phyloP scores from a whole-genome alignment of 78 protist genomes.

The Monocercomonoides exilis region DNA sequence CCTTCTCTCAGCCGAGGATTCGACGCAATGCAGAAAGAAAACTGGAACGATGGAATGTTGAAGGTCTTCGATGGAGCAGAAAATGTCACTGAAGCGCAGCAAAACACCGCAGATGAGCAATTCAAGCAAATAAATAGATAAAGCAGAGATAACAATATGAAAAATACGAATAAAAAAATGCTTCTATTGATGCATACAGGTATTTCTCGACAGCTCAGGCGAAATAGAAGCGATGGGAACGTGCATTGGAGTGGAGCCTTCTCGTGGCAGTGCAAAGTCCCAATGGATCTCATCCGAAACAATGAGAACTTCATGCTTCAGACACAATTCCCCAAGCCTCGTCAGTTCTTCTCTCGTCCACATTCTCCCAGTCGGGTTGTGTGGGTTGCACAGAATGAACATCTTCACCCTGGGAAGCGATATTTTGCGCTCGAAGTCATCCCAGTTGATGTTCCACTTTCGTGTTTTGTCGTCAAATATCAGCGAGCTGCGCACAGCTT shows the following conservation, averaged over 20 bases:
- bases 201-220: not conserved
- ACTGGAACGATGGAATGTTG: not conserved
- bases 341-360: not conserved
- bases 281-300: constrained; percentile 22
- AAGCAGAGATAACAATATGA: too few species aligned
- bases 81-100: not conserved
- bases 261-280: not conserved
- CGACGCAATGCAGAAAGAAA: not conserved
- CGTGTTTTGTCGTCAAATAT: not conserved
- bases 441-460: not conserved
- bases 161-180: too few species aligned
- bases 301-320: constrained; percentile 14
- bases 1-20: not conserved
- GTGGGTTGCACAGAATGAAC: constrained; percentile 17
- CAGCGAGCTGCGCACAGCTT: not conserved
- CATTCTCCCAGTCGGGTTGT: constrained; percentile 1
- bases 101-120: too few species aligned
- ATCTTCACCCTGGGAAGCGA: not conserved
- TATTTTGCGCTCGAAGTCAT: not conserved
- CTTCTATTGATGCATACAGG: too few species aligned
- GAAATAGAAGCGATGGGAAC: not conserved
- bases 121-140: too few species aligned
- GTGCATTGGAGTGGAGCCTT: not conserved
- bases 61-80: not conserved
- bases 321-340: not conserved